Conservation (phyloP, 2,329 filamentous ascomycete species). For the Tolypocladium tundrense region DNA sequence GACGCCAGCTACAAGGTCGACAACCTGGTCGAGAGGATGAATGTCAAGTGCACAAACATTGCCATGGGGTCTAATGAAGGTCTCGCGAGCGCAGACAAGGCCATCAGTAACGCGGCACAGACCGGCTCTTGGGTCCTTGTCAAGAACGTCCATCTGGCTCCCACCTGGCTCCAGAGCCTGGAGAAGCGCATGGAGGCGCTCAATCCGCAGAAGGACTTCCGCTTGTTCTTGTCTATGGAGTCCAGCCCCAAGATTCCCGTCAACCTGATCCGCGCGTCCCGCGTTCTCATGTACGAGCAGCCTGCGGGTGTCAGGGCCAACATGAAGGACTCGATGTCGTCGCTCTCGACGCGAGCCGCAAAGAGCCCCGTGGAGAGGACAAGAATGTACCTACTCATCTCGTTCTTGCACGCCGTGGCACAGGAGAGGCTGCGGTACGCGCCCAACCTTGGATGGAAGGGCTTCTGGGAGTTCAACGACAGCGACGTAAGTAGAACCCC, state of each 20-base stretch:
- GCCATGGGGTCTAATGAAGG: slow-evolving; percentile 98
- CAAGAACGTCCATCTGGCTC: slow-evolving; percentile 97
- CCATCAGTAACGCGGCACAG: slow-evolving; percentile 83
- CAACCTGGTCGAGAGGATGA: slow-evolving; percentile 75
- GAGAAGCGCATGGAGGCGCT: slow-evolving; percentile 95
- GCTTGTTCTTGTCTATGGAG: slow-evolving; percentile 97
- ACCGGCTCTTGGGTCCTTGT: slow-evolving; percentile 92
- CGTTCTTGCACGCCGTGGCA: slow-evolving; percentile 90
- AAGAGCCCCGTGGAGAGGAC: slow-evolving; percentile 86
- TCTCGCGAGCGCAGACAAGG: slow-evolving; percentile 85
- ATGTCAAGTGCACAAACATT: slow-evolving; percentile 84
- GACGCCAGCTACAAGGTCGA: slow-evolving; percentile 99
- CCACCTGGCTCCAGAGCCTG: slow-evolving; percentile 91
- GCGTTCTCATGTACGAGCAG: slow-evolving; percentile 96
- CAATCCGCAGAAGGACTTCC: slow-evolving; percentile 87
- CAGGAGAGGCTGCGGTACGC: slow-evolving; percentile 93
- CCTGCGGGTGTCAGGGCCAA: slow-evolving; percentile 93
- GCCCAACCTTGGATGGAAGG: slow-evolving; percentile 90
- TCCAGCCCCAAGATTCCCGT: slow-evolving; percentile 94
- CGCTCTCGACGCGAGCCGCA: slow-evolving; percentile 62
- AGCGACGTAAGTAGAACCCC: slow-evolving; percentile 69
- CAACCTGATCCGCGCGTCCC: slow-evolving; percentile 83
- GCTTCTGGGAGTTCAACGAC: slow-evolving; percentile 99
- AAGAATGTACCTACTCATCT: slow-evolving; percentile 80
- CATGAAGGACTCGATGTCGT: slow-evolving; percentile 94